phyloP scores from a whole-genome alignment of 257 asterid species.

The Rehmannia glutinosa region DNA sequence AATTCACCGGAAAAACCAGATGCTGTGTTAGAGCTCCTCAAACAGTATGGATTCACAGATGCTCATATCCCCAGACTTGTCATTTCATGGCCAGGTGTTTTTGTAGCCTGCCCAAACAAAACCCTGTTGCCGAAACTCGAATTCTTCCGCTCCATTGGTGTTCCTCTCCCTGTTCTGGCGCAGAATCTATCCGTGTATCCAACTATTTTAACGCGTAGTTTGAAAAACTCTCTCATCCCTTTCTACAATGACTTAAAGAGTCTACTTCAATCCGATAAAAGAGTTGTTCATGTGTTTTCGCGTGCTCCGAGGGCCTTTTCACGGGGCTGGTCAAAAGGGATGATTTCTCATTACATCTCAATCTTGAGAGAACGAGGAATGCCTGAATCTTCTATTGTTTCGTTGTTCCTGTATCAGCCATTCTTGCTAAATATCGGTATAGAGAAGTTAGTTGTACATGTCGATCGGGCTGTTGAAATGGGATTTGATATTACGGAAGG shows the following conservation, averaged over 20 bases:
- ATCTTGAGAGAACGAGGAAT: background rate
- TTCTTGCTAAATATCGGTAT: background rate
- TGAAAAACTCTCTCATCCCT: background rate
- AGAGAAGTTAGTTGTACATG: background rate
- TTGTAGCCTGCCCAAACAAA: background rate
- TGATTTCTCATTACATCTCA: too few relatives aligned
- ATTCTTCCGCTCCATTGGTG: background rate
- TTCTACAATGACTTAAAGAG: background rate
- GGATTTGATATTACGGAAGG: too few relatives aligned
- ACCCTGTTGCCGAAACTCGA: too few relatives aligned
- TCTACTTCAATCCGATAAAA: background rate
- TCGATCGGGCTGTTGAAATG: background rate
- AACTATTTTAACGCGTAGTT: background rate
- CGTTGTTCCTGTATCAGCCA: background rate
- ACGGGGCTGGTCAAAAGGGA: too few relatives aligned
- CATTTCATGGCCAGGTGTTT: background rate
- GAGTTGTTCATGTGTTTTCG: background rate
- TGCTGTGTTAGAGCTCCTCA: constrained; percentile 9
- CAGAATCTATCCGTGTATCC: too few relatives aligned
- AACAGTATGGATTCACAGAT: constrained; percentile 21
- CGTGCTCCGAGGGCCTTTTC: background rate
- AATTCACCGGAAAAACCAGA: too few relatives aligned
- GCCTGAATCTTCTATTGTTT: background rate
- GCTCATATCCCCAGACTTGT: constrained; percentile 7
- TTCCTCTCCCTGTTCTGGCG: background rate